Evolutionary conservation across 2,329 filamentous ascomycete genomes (phyloP).

Genomic region (Penicillium sp.): DNA sequence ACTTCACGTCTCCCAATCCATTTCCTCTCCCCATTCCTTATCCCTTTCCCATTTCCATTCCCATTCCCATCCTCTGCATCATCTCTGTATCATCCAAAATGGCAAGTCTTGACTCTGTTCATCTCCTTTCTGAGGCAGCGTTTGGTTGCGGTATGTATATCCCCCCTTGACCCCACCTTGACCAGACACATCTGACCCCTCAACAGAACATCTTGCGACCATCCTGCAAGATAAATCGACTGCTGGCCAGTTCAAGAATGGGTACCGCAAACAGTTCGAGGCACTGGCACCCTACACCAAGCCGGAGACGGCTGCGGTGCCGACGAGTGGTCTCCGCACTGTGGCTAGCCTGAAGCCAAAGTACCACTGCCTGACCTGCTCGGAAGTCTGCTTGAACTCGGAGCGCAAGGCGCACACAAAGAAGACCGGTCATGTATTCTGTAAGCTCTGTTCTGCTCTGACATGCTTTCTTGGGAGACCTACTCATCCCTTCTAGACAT

Average conservation of each 20-base stretch:
- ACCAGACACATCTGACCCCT: constrained; percentile 18
- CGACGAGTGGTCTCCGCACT: constrained; percentile 24
- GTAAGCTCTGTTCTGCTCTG: constrained; percentile 28
- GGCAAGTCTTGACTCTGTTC: constrained; percentile 37
- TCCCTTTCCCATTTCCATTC: constrained; percentile 2
- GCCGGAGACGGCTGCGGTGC: constrained; percentile 22
- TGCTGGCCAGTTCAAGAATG: constrained; percentile 39
- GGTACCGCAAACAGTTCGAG: constrained; percentile 36
- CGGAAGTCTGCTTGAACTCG: constrained; percentile 32
- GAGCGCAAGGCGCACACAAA: constrained; percentile 39
- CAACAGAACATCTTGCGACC: constrained; percentile 42
- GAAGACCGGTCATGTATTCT: constrained; percentile 44
- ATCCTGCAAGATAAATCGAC: constrained; percentile 34
- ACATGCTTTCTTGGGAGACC: constrained; percentile 1
- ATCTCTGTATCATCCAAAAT: constrained; percentile 21
- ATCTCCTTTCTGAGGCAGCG: constrained; percentile 40
- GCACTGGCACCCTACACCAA: constrained; percentile 31
- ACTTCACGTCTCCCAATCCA: background rate
- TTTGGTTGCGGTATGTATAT: constrained; percentile 43
- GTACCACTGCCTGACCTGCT: constrained; percentile 43
- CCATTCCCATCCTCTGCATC: background rate
- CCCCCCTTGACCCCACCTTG: background rate
- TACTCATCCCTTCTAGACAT: constrained; percentile 33
- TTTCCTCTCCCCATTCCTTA: background rate
- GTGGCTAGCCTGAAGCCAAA: constrained; percentile 38